Conservation (phyloP, 345 rosid species). For the Geranium brycei region DNA sequence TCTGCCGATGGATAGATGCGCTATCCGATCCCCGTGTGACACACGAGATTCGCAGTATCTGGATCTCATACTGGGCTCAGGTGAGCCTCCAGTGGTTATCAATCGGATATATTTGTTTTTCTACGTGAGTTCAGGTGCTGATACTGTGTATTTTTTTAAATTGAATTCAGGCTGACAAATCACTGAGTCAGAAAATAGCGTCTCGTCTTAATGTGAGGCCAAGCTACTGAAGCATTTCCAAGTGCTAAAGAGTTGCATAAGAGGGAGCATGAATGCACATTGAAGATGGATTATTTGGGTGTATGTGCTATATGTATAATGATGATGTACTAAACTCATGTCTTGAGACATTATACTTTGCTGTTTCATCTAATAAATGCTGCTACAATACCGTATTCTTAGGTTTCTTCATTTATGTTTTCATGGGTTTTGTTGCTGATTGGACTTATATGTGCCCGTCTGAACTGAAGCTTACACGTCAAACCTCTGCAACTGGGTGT, state of each 20-base stretch:
- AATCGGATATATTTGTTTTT: no score
- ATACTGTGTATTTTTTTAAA: no score
- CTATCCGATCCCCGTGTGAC: conserved; percentile 76
- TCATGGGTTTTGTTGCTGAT: neutral
- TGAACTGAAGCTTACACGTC: no score
- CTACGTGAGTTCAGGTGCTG: neutral
- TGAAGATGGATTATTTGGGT: neutral
- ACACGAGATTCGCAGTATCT: conserved; percentile 68
- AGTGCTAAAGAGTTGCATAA: neutral
- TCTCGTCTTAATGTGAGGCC: conserved; percentile 13
- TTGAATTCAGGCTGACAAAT: conserved; percentile 12
- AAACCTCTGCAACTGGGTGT: no score
- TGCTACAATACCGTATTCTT: neutral
- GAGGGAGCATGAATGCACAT: neutral
- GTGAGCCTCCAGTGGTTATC: conserved; percentile 15
- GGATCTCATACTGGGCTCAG: conserved; percentile 87
- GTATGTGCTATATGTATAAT: neutral
- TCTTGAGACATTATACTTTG: neutral
- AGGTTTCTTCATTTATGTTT: neutral
- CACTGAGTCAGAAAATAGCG: conserved; percentile 16
- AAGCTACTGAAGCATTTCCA: conserved; percentile 2
- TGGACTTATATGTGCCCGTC: neutral
- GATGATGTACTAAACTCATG: neutral
- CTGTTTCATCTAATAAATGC: neutral
- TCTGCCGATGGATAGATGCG: conserved; percentile 63